Evolutionary conservation across 441 rosid genomes (phyloP).

Genomic region (Melastoma candidum): DNA sequence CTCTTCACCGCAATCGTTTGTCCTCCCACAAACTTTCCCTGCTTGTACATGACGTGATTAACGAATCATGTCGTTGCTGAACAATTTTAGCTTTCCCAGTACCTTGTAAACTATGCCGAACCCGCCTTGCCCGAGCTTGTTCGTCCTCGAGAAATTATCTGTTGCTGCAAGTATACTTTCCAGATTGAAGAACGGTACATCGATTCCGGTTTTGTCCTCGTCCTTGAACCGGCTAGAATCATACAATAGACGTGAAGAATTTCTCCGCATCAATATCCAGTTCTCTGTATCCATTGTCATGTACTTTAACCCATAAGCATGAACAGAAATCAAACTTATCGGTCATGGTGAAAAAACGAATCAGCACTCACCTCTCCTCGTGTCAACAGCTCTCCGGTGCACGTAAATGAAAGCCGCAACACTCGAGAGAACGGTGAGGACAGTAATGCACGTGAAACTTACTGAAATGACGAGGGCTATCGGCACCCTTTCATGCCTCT

Average conservation of each 20-base stretch:
- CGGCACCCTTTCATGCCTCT: conserved; percentile 11
- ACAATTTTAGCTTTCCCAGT: background rate
- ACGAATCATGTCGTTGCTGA: background rate
- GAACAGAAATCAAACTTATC: too few species aligned
- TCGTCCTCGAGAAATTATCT: conserved; percentile 34
- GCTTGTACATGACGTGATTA: background rate
- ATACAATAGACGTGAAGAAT: conserved; percentile 22
- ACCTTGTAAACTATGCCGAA: conserved; percentile 62
- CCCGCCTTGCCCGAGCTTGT: conserved; percentile 55
- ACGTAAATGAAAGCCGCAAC: conserved; percentile 24
- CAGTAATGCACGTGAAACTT: conserved; percentile 25
- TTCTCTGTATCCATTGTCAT: conserved; percentile 19
- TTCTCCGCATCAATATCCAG: conserved; percentile 17
- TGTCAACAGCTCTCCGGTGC: conserved; percentile 28
- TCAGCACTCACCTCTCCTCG: conserved; percentile 22
- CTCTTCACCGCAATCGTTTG: conserved; percentile 54
- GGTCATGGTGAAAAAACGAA: background rate
- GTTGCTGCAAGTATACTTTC: conserved; percentile 45
- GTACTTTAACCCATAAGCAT: too few species aligned
- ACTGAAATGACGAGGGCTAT: conserved; percentile 24
- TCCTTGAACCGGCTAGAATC: conserved; percentile 30
- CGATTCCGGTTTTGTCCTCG: conserved; percentile 37
- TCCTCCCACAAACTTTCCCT: conserved; percentile 50
- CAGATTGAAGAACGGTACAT: conserved; percentile 39
- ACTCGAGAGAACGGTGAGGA: conserved; percentile 27